Conservation (phyloP, 805 yeast species). For the Lipomyces orientalis region DNA sequence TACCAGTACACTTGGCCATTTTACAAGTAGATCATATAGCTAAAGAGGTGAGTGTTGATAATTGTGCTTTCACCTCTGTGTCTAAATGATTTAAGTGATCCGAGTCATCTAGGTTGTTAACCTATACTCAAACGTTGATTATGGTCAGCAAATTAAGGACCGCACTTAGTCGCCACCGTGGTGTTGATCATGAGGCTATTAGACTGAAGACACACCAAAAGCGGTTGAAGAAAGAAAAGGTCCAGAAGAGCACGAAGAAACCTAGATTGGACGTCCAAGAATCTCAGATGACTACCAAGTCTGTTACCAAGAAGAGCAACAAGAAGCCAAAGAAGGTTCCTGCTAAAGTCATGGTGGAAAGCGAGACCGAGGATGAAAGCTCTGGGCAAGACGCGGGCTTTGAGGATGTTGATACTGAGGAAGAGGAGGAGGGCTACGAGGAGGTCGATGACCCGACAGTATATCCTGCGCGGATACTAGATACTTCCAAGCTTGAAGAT, state of each 20-base stretch:
- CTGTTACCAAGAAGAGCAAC: neutral
- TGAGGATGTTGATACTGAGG: slow-evolving; percentile 56
- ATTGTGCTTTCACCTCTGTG: neutral
- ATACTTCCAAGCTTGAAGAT: slow-evolving; percentile 40
- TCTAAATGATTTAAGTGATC: neutral
- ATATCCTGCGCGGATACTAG: slow-evolving; percentile 39
- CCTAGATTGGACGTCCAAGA: neutral
- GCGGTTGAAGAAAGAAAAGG: slow-evolving; percentile 54
- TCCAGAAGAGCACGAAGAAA: slow-evolving; percentile 53
- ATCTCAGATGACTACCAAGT: neutral
- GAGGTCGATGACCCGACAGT: slow-evolving; percentile 45
- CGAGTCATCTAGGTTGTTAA: neutral
- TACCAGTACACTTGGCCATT: neutral
- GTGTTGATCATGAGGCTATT: slow-evolving; percentile 25
- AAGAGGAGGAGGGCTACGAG: slow-evolving; percentile 39
- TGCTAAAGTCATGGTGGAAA: slow-evolving; percentile 6
- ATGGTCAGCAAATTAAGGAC: slow-evolving; percentile 33
- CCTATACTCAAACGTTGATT: neutral
- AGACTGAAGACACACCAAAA: slow-evolving; percentile 26
- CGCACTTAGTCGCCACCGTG: slow-evolving; percentile 29
- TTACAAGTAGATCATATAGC: neutral
- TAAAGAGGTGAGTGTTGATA: neutral
- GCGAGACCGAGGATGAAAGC: slow-evolving; percentile 43
- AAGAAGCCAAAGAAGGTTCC: slow-evolving; percentile 11
- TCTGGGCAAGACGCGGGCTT: slow-evolving; percentile 49